Conservation (phyloP, 441 rosid genomes). For the Gossypium aridum region DNA sequence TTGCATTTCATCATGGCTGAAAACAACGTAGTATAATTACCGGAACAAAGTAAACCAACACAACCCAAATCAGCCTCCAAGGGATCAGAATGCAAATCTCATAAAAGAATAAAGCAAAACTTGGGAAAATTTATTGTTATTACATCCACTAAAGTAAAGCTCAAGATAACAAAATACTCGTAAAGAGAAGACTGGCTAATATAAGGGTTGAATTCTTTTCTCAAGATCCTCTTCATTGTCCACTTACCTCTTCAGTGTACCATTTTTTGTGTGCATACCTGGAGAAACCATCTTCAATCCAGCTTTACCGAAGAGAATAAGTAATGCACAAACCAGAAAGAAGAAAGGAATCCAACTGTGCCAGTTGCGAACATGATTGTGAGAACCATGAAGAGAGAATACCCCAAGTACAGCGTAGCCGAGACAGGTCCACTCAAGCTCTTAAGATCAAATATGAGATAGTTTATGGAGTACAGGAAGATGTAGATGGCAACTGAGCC, state of each 20-base stretch:
- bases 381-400: constrained; percentile 56
- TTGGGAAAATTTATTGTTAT: constrained; percentile 23
- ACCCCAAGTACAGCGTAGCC: constrained; percentile 57
- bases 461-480: constrained; percentile 58
- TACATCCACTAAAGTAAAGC: constrained; percentile 23
- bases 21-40: no score
- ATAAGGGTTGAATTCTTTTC: background rate
- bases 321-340: constrained; percentile 71
- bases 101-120: constrained; percentile 25
- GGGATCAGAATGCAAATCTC: background rate
- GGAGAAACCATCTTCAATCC: constrained; percentile 31
- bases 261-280: background rate
- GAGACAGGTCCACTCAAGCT: constrained; percentile 64
- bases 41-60: background rate
- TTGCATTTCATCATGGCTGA: no score
- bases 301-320: constrained; percentile 75
- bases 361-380: constrained; percentile 63
- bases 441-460: constrained; percentile 58
- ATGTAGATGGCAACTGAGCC: constrained; percentile 67
- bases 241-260: background rate
- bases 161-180: background rate
- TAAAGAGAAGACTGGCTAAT: background rate
- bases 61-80: background rate
- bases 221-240: background rate
- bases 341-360: constrained; percentile 60